phyloP scores from a whole-genome alignment of 176 grass and related monocot species.

The Luzula sylvatica region DNA sequence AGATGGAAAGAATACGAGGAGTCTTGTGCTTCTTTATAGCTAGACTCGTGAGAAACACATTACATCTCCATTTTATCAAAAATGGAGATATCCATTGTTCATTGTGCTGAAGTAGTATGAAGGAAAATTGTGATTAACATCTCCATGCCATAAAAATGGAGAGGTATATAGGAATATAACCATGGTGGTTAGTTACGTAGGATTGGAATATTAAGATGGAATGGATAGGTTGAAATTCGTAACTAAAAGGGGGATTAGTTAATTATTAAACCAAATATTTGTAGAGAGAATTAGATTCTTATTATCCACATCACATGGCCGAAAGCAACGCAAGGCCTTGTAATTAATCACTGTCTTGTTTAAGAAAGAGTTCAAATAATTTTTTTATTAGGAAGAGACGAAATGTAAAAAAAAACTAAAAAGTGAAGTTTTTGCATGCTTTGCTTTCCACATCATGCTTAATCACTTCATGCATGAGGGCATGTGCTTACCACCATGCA shows the following conservation, averaged over 20 bases:
- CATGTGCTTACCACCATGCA: conserved; percentile 15
- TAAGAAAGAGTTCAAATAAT: background rate
- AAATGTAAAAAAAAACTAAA: background rate
- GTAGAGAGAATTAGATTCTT: conserved; percentile 15
- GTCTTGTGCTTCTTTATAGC: conserved; percentile 2
- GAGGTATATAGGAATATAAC: background rate
- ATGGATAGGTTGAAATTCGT: conserved; percentile 17
- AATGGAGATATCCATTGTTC: too few relatives aligned
- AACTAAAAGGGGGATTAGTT: conserved; percentile 1
- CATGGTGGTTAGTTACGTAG: conserved; percentile 12
- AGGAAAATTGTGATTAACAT: too few relatives aligned
- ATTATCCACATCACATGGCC: conserved; percentile 8
- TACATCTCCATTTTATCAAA: conserved; percentile 1
- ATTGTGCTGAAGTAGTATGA: too few relatives aligned
- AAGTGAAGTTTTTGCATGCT: conserved; percentile 10
- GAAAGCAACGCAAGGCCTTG: conserved; percentile 11
- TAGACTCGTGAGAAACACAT: background rate
- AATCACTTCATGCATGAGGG: conserved; percentile 16
- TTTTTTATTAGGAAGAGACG: background rate
- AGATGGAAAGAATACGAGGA: conserved; percentile 2
- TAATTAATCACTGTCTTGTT: background rate
- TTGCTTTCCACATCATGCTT: conserved; percentile 20
- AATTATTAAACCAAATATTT: conserved; percentile 11
- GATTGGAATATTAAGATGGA: conserved; percentile 21
- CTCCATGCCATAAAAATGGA: conserved; percentile 4